These are phyloP conservation scores for Fistulifera solaris DNA, from an alignment of 108 stramenopile genomes.

Conservation along the genomic window DNA sequence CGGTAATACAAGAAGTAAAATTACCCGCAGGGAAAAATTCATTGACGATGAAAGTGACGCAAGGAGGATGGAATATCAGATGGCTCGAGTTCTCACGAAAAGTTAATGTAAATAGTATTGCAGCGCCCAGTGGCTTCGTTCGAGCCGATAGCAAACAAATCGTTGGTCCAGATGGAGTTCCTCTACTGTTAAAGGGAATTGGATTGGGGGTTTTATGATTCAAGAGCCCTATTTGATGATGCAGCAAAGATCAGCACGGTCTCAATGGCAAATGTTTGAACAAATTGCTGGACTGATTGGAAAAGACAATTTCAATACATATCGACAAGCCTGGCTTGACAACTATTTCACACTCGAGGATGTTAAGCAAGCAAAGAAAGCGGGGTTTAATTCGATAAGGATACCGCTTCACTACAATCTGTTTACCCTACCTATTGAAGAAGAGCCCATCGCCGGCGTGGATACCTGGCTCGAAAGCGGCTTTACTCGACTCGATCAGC, in stretches of 20 bases:
- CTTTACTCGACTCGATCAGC: neutral
- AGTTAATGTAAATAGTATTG: too few species aligned
- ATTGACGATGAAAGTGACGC: too few species aligned
- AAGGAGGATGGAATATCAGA: too few species aligned
- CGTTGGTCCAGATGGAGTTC: neutral
- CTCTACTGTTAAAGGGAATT: neutral
- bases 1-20: too few species aligned
- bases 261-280: conserved; percentile 1
- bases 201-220: neutral
- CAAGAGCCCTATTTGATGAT: neutral
- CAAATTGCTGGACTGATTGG: neutral
- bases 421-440: neutral
- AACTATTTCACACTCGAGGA: neutral
- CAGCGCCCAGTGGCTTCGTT: neutral
- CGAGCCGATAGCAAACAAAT: neutral
- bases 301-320: neutral
- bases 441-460: neutral
- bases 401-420: conserved; percentile 2
- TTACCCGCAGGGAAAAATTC: too few species aligned
- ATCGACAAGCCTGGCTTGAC: conserved; percentile 1
- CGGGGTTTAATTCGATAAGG: neutral
- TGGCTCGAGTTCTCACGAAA: too few species aligned
- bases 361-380: neutral
- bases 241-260: neutral
- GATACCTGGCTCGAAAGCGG: neutral